Conservation (phyloP, 208 protist genomes). For the Angomonas ambiguus region DNA sequence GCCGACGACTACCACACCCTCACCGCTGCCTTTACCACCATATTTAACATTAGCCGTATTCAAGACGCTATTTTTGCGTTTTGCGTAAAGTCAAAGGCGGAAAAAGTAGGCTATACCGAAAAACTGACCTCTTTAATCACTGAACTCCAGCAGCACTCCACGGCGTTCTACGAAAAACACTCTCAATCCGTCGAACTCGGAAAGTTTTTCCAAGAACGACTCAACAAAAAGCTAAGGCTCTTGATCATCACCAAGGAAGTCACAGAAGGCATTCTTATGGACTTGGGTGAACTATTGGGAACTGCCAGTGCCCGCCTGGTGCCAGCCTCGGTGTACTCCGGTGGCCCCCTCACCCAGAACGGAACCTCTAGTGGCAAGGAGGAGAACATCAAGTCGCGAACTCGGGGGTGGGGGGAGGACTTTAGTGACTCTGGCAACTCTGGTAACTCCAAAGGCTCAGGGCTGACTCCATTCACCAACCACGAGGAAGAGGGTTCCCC, state of each 20-base stretch:
- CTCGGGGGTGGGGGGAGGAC: not conserved
- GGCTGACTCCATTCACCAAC: not conserved
- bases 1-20: conserved; percentile 21
- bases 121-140: not conserved
- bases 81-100: not conserved
- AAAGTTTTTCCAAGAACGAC: not conserved
- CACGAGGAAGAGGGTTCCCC: not conserved
- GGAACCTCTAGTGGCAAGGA: not conserved
- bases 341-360: not conserved
- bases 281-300: not conserved
- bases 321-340: too few species aligned
- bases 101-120: not conserved
- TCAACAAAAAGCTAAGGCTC: not conserved
- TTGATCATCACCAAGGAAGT: not conserved
- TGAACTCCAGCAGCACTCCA: not conserved
- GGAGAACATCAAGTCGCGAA: not conserved
- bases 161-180: not conserved
- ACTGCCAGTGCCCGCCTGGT: not conserved
- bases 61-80: not conserved
- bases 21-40: conserved; percentile 8
- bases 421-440: too few species aligned
- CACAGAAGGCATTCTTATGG: not conserved
- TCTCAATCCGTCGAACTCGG: not conserved
- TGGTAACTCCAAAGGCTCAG: not conserved
- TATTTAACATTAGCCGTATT: not conserved